Percentiles rank a stretch among this genome's conserved stretches.
Conservation (phyloP, 257 asterid species). For the Dorcoceras hygrometricum region DNA sequence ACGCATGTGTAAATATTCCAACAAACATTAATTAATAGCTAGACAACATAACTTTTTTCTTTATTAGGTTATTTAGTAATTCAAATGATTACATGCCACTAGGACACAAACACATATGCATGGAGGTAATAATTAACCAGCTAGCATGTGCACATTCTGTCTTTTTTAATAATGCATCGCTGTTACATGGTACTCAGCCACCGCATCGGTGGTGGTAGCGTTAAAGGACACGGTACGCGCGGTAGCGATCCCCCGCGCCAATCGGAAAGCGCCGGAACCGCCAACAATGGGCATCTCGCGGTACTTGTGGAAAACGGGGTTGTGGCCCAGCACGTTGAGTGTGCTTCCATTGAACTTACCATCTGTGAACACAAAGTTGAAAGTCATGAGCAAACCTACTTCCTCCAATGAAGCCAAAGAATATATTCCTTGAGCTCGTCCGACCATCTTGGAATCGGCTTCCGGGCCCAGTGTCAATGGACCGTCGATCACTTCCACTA, state of each 20-base stretch:
- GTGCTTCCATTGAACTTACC: conserved; percentile 6
- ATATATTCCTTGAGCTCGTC: conserved; percentile 10
- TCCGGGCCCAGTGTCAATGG: conserved; percentile 16
- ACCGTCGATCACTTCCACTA: not conserved
- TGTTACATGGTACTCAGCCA: not conserved
- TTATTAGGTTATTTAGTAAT: no score
- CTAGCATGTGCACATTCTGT: no score
- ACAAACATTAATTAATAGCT: no score
- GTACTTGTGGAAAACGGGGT: conserved; percentile 9
- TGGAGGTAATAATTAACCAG: no score
- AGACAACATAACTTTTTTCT: no score
- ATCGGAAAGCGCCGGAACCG: conserved; percentile 8
- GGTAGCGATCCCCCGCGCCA: conserved; percentile 14
- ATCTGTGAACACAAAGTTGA: not conserved
- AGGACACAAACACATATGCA: no score
- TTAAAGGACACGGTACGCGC: not conserved
- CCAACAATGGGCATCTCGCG: no score
- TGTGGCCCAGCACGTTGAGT: conserved; percentile 13
- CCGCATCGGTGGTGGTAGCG: not conserved
- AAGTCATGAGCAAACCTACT: not conserved
- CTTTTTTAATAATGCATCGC: not conserved
- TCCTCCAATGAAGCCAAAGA: not conserved
- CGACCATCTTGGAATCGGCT: conserved; percentile 5
- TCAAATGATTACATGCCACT: no score
- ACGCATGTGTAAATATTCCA: no score